Evolutionary conservation across 371 early-diverging fungal genomes (phyloP).

Genomic region (Aphelidium insulamus): DNA sequence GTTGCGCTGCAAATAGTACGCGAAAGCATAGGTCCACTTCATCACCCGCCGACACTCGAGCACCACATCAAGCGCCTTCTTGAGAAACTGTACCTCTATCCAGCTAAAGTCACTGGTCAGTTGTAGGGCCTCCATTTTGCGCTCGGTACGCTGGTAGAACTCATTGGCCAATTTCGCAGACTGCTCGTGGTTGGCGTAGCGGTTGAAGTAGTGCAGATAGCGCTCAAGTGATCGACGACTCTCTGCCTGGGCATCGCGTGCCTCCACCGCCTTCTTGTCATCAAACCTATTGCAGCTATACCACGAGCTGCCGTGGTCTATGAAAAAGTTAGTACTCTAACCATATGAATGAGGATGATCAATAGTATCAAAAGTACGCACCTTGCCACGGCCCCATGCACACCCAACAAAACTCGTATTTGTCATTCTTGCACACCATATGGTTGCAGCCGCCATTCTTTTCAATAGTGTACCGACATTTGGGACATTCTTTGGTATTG

Average conservation of each 20-base stretch:
- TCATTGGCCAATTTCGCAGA: conserved; percentile 72
- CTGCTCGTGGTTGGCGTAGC: conserved; percentile 93
- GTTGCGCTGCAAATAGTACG: conserved; percentile 64
- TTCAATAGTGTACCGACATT: conserved; percentile 82
- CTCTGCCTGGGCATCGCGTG: conserved; percentile 55
- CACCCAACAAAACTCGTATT: conserved; percentile 74
- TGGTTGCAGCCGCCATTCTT: conserved; percentile 94
- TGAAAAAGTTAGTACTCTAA: conserved; percentile 47
- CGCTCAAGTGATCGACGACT: conserved; percentile 74
- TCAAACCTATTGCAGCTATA: conserved; percentile 89
- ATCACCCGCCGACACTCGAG: conserved; percentile 66
- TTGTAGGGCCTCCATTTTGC: conserved; percentile 91
- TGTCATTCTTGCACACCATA: conserved; percentile 75
- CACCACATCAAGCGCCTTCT: conserved; percentile 72
- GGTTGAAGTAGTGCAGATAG: conserved; percentile 89
- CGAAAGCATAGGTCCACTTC: conserved; percentile 92
- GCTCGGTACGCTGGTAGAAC: conserved; percentile 64
- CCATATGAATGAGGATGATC: conserved; percentile 1
- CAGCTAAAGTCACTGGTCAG: conserved; percentile 62
- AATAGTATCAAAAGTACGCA: background rate
- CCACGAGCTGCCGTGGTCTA: conserved; percentile 77
- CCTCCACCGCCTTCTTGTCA: conserved; percentile 53
- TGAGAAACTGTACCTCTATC: conserved; percentile 95
- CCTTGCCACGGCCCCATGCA: conserved; percentile 19
- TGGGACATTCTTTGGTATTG: conserved; percentile 88